Evolutionary conservation across 106 monocot genomes (phyloP), one percentile per base, ranked within the genome.

Genomic region (Platanthera zijinensis): DNA sequence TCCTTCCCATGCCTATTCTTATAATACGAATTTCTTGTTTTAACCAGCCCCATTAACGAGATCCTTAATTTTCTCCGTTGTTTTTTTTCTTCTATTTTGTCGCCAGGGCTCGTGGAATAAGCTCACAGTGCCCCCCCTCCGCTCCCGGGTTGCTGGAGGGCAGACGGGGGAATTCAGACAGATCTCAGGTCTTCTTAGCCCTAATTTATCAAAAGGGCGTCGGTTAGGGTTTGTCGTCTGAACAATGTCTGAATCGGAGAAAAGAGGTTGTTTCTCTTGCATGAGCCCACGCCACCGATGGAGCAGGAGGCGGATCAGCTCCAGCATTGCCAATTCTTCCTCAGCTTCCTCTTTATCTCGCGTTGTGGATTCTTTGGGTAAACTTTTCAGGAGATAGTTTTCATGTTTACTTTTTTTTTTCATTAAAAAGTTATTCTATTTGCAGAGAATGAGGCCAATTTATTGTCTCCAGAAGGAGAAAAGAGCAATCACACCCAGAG

Each of bases 241-340:
- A 39, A 39, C 39, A 39, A 39, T 39, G 39, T 39, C 39, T 39
- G 3, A 39, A 48, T 70, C 17, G 18, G 18, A 19, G 46, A 74
- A 66, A 11, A 83, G 81, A 83, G 69, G 78, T 73, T 88, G 88
- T 68, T 85, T 88, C 68, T 10, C 82, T 22, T 88, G 88, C 51
- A 78, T 88, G 48, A 67, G 68, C 49, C 81, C 85, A 22, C 79
- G 79, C 49, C 52, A 11, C 15, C 62, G 76, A 56, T 79, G 66
- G 46, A 9, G 49, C 10, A 79, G 69, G 45, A 72, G 78, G 5
- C 57, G 84, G 56, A 72, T 76, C 39, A 66, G 72, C 8, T 56
- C 69, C 61, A 63, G 78, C 56, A 19, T 69, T 4, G 5, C 15
- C 52, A 39, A 52, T 1, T 8, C 22, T 13, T 48, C 66, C 2